phyloP scores from a whole-genome alignment of 352 stramenopile genomes.

The Plasmopara viticola region DNA sequence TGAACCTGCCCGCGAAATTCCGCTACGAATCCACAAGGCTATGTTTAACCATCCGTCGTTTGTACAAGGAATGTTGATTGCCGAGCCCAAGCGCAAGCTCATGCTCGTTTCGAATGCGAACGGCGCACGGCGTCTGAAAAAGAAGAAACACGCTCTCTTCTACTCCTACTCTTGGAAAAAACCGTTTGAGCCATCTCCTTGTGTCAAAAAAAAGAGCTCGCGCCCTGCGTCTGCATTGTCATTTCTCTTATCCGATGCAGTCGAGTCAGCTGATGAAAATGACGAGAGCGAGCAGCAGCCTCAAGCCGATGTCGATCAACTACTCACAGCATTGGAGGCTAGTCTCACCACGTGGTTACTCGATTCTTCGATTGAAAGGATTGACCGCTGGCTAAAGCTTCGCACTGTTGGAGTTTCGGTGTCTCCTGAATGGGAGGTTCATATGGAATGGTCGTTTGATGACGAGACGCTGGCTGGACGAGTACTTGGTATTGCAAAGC shows the following conservation, averaged over 20 bases:
- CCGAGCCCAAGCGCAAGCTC: conserved; percentile 75
- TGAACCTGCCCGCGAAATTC: conserved; percentile 44
- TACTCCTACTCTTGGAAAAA: conserved; percentile 85
- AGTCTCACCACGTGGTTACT: conserved; percentile 58
- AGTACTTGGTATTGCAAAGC: conserved; percentile 76
- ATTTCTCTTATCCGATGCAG: conserved; percentile 68
- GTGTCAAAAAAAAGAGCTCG: conserved; percentile 68
- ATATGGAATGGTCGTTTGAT: conserved; percentile 80
- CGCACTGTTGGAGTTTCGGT: conserved; percentile 58
- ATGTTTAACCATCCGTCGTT: conserved; percentile 79
- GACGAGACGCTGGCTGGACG: conserved; percentile 80
- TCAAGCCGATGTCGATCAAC: conserved; percentile 48
- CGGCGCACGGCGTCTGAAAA: conserved; percentile 69
- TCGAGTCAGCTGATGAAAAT: conserved; percentile 69
- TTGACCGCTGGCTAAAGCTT: conserved; percentile 72
- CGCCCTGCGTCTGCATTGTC: conserved; percentile 63
- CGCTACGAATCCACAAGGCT: conserved; percentile 77
- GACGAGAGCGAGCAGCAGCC: conserved; percentile 61
- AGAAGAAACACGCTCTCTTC: conserved; percentile 76
- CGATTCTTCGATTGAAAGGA: conserved; percentile 49
- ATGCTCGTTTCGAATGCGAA: conserved; percentile 65
- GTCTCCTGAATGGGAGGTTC: conserved; percentile 70
- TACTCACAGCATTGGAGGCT: conserved; percentile 41
- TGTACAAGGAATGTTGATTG: conserved; percentile 70
- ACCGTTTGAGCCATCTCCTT: conserved; percentile 44